Conservation (phyloP, 331 rosid species). For the Quercus tomentella region DNA sequence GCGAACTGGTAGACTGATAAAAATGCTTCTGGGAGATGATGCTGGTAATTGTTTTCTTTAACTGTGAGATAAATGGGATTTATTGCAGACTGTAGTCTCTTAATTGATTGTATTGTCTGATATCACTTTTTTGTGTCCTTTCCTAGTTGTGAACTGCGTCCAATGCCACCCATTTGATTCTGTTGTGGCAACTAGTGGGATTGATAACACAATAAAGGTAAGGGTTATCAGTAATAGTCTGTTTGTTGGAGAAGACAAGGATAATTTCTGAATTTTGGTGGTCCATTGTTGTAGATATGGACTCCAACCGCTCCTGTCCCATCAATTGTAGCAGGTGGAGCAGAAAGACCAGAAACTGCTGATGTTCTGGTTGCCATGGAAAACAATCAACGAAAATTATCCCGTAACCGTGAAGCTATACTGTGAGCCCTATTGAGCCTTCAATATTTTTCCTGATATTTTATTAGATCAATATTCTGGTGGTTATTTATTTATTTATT, state of each 20-base stretch:
- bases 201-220: conserved; percentile 91
- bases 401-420: conserved; percentile 62
- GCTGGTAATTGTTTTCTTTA: conserved; percentile 52
- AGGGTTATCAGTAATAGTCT: conserved; percentile 16
- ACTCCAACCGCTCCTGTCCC: conserved; percentile 79
- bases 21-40: conserved; percentile 84
- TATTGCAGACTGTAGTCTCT: background rate
- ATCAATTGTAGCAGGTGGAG: conserved; percentile 75
- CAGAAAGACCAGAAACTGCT: conserved; percentile 67
- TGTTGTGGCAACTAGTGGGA: conserved; percentile 97
- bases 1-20: conserved; percentile 80
- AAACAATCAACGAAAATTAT: conserved; percentile 72
- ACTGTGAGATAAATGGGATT: conserved; percentile 3
- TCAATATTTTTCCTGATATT: conserved; percentile 2
- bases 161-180: conserved; percentile 90
- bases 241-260: conserved; percentile 7
- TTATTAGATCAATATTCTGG: conserved; percentile 1
- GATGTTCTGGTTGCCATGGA: conserved; percentile 65
- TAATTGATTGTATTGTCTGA: conserved; percentile 6
- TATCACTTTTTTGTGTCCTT: conserved; percentile 9
- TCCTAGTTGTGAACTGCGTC: conserved; percentile 85
- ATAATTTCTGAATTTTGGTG: conserved; percentile 24
- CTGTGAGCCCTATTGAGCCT: conserved; percentile 55
- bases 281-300: conserved; percentile 67
- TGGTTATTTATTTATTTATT: background rate